A percentile compares a stretch with the other conserved stretches of the same genome.
Conservation (phyloP, 2,329 filamentous ascomycete species). For the Epichloe glyceriae region DNA sequence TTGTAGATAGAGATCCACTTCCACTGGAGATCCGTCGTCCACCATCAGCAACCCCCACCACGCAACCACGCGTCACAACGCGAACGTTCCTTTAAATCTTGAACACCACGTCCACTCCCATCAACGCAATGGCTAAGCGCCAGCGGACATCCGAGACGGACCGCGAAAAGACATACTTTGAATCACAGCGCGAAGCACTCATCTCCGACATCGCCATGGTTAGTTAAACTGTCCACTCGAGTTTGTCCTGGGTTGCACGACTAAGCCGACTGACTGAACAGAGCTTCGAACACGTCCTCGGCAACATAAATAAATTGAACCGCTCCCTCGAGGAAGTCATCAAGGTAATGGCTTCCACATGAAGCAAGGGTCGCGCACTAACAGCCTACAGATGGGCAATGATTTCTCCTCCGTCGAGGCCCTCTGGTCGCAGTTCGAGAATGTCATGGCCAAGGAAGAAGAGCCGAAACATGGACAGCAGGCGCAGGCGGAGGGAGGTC, state of each 20-base stretch:
- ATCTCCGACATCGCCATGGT: constrained; percentile 63
- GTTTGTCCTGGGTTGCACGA: background rate
- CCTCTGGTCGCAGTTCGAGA: constrained; percentile 94
- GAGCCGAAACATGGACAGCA: constrained; percentile 14
- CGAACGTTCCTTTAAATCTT: background rate
- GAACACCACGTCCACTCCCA: background rate
- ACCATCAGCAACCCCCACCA: background rate
- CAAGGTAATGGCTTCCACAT: constrained; percentile 44
- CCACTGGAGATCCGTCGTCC: no score
- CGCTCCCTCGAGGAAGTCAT: constrained; percentile 84
- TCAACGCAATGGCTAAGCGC: constrained; percentile 6
- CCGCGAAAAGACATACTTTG: constrained; percentile 51
- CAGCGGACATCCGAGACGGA: constrained; percentile 10
- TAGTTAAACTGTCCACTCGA: constrained; percentile 9
- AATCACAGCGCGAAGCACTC: constrained; percentile 60
- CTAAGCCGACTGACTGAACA: constrained; percentile 14
- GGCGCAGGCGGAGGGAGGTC: constrained; percentile 15
- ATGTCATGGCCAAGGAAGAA: constrained; percentile 71
- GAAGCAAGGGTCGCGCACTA: background rate
- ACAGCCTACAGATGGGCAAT: constrained; percentile 58
- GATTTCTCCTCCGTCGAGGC: constrained; percentile 96
- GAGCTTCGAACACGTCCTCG: constrained; percentile 79
- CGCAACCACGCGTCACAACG: background rate
- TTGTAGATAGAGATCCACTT: no score
- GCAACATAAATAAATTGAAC: constrained; percentile 93